Conservation (phyloP, 75 land plant species). For the Cryptomeria japonica region DNA sequence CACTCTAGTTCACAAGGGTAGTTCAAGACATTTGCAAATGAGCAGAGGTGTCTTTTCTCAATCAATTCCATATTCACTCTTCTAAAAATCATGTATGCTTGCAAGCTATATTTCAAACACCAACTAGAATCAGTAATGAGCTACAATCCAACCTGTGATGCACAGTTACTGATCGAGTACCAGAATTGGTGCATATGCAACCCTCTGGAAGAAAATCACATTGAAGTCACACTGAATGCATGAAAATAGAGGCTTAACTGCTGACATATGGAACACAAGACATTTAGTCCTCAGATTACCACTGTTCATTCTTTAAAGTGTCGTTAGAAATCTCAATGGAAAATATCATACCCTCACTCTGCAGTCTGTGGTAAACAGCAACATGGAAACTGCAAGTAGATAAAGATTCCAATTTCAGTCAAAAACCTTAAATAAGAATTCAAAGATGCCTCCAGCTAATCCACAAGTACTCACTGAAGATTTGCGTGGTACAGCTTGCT, state of each 20-base stretch:
- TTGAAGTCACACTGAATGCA: neutral
- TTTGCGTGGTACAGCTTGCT: neutral
- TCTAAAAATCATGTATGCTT: neutral
- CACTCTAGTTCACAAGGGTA: neutral
- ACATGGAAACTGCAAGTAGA: conserved; percentile 1
- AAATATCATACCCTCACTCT: neutral
- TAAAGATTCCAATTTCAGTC: neutral
- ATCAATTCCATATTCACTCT: conserved; percentile 5
- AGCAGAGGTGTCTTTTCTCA: conserved; percentile 3
- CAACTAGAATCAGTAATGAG: conserved; percentile 6
- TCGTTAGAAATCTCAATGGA: neutral
- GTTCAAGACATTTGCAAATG: neutral
- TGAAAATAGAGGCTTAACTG: conserved; percentile 6
- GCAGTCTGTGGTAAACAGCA: neutral
- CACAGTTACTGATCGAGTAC: neutral
- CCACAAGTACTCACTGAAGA: conserved; percentile 1
- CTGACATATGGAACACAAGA: neutral
- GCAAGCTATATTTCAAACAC: neutral
- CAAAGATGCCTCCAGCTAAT: neutral
- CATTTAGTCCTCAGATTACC: neutral
- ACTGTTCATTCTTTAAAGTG: neutral
- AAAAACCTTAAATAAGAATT: neutral
- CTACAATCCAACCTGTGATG: conserved; percentile 4
- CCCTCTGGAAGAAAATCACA: conserved; percentile 3
- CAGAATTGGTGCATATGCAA: neutral